These are phyloP conservation scores for Phytophthora cryptogea DNA, from an alignment of 352 stramenopile species.

Conservation along the genomic window DNA sequence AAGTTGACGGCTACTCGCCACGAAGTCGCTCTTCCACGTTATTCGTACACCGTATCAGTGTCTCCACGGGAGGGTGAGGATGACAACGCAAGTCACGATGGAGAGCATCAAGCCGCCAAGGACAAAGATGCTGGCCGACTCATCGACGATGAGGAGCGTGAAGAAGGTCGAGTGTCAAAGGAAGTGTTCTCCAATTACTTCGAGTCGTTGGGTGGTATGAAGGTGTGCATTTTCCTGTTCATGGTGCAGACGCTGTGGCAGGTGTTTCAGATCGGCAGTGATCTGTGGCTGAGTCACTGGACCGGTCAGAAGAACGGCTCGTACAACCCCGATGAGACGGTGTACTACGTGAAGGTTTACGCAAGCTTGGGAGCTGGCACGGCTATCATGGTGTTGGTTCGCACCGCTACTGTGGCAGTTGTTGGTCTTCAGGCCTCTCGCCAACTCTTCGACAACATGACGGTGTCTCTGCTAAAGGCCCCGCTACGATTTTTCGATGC, in stretches of 20 bases:
- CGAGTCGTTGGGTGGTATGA: conserved; percentile 36
- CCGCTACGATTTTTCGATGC: conserved; percentile 93
- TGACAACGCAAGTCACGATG: conserved; percentile 5
- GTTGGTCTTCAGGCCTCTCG: conserved; percentile 43
- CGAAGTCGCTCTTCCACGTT: conserved; percentile 10
- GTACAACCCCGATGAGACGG: conserved; percentile 26
- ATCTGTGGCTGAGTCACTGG: conserved; percentile 47
- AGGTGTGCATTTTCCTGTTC: conserved; percentile 26
- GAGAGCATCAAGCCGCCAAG: not conserved
- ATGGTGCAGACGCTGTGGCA: conserved; percentile 38
- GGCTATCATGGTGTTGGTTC: conserved; percentile 44
- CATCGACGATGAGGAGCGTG: conserved; percentile 48
- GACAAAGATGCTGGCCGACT: conserved; percentile 22
- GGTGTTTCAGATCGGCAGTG: conserved; percentile 38
- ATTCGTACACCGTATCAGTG: conserved; percentile 13
- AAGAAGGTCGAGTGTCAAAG: conserved; percentile 48
- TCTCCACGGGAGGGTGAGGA: conserved; percentile 6
- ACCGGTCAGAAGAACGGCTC: conserved; percentile 31
- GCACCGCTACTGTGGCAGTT: conserved; percentile 34
- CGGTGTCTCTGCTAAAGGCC: conserved; percentile 76
- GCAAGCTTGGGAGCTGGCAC: conserved; percentile 25
- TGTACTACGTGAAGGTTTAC: conserved; percentile 44
- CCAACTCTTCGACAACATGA: conserved; percentile 88
- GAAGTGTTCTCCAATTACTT: conserved; percentile 51
- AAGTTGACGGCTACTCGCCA: conserved; percentile 20